Evolutionary conservation across 139 green algal genomes (phyloP).

Genomic region (Asterochloris sp.): DNA sequence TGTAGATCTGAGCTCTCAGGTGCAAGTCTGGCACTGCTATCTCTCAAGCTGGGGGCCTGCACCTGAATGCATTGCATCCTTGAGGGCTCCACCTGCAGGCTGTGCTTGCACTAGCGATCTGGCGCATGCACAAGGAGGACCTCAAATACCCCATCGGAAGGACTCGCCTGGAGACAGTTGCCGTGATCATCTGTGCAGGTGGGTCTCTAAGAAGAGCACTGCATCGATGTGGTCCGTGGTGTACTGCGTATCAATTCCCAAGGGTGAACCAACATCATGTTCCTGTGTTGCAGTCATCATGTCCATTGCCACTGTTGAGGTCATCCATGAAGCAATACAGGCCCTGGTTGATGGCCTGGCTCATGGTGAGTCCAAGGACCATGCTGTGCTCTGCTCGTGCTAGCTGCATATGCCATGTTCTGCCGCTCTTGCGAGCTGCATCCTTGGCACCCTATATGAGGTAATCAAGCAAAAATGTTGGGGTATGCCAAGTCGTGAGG

Average conservation of each 20-base stretch:
- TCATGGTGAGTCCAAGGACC: constrained; percentile 12
- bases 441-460: background rate
- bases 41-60: background rate
- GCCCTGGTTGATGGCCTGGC: constrained; percentile 28
- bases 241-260: no score
- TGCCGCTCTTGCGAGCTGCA: background rate
- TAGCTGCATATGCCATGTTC: background rate
- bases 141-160: constrained; percentile 61
- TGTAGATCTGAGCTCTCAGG: constrained; percentile 55
- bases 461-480: background rate
- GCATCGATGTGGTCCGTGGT: no score
- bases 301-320: constrained; percentile 48
- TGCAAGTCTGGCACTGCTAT: background rate
- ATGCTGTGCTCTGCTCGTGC: background rate
- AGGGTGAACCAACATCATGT: no score
- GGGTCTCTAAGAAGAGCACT: no score
- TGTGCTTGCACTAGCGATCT: constrained; percentile 58
- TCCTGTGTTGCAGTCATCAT: constrained; percentile 49
- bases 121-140: constrained; percentile 32
- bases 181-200: constrained; percentile 37
- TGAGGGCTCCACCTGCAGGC: constrained; percentile 27
- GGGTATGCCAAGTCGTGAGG: background rate
- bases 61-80: background rate
- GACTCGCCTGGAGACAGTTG: constrained; percentile 64
- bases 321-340: constrained; percentile 38